Base-by-base conservation (phyloP, 139 green algal genomes). In the Monoraphidium neglectum region DNA sequence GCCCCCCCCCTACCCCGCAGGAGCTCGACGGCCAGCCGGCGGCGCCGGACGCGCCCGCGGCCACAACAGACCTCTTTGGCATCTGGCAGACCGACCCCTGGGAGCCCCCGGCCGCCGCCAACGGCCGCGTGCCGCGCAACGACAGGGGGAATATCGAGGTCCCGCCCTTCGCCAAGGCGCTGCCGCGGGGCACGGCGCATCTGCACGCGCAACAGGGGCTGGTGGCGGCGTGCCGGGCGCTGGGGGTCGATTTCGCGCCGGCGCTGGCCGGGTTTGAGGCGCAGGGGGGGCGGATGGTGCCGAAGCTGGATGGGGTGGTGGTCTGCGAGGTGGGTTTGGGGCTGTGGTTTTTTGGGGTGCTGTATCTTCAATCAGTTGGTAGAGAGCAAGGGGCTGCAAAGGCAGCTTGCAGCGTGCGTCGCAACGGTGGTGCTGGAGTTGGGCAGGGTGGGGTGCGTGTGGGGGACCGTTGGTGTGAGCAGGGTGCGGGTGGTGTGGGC, bases 81-180 rank as follows among this genome's bases (percentile, higher is more conserved):
- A n/a, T 76, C 24, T 97, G 93, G 93, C 93, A 98, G 87, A 96
- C 92, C 2, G 60, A 81, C 26, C 56, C 56, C 4, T 93, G 83
- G 86, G 51, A 43, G 38, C 74, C 86, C 10, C 83, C 87, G 5
- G 43, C 66, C 2, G 93, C 92, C 18, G 49, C 54, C 43, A 82
- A 83, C 54, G 93, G 93, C 60, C 80, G 83, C 23, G 93, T 97
- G 66, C 93, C 93, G 23, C 88, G 85, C 28, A 97, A 96, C 76
- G 88, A 92, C 24, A 86, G 86, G 0, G 92, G 91, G 68, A 95
- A 95, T 68, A 86, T 98, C n/a, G 89, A 96, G 66, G 85, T 82
- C 18, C 93, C 93, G 33, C 93, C 93, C 28, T 82, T 95, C 24
- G 76, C 77, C 0, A 28, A 68, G 1, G 37, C 33, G 0, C 76